A percentile compares a stretch with the other conserved stretches of the same genome.
phyloP scores from a whole-genome alignment of 768 basidiomycete species.

The Russula sp. region DNA sequence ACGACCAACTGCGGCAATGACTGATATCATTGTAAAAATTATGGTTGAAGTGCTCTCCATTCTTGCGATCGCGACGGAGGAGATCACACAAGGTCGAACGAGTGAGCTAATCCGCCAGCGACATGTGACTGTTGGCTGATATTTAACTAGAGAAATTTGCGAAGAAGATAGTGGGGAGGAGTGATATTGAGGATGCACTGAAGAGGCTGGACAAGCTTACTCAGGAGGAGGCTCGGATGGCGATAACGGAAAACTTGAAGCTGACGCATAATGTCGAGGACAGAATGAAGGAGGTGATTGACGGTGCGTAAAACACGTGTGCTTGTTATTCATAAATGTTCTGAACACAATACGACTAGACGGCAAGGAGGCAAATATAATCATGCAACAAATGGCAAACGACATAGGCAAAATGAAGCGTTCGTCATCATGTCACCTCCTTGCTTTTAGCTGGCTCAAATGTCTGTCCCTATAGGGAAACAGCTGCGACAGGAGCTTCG shows the following conservation, averaged over 20 bases:
- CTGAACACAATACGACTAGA: not conserved
- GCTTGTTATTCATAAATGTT: not conserved
- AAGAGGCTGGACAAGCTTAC: not conserved
- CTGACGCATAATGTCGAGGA: not conserved
- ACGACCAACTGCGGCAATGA: not conserved
- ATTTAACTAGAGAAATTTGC: not conserved
- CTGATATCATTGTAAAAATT: not conserved
- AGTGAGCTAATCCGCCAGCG: not conserved
- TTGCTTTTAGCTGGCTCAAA: not conserved
- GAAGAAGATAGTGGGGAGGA: constrained; percentile 1
- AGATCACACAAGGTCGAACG: not conserved
- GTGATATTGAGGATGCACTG: not conserved
- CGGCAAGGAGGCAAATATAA: not conserved
- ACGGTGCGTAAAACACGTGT: not conserved
- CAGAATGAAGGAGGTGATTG: not conserved
- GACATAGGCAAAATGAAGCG: not conserved
- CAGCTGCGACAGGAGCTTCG: not conserved
- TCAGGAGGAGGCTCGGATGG: not conserved
- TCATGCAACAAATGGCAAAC: not conserved
- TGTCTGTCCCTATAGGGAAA: not conserved
- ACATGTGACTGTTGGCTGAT: not conserved
- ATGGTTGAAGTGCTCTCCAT: constrained; percentile 2
- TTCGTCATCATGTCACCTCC: not conserved
- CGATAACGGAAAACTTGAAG: not conserved
- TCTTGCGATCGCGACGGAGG: not conserved